phyloP scores from a whole-genome alignment of 306 rosid species.

The Rosa multiflora region DNA sequence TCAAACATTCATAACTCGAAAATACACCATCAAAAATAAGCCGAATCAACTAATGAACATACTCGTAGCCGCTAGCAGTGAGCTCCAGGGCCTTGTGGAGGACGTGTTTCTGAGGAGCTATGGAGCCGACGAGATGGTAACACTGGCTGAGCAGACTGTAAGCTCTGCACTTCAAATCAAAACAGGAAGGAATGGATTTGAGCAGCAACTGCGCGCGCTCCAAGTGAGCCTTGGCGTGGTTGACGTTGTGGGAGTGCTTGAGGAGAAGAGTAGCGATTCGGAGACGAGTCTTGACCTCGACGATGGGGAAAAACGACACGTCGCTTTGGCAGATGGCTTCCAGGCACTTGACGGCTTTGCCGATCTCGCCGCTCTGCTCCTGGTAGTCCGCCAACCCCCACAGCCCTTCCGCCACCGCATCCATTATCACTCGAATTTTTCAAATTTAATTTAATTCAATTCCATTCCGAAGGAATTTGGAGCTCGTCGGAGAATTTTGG shows the following conservation, averaged over 20 bases:
- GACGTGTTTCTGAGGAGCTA: conserved; percentile 78
- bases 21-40: background rate
- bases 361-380: conserved; percentile 68
- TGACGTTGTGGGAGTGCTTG: conserved; percentile 75
- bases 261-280: conserved; percentile 87
- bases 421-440: conserved; percentile 26
- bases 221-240: conserved; percentile 83
- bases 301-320: conserved; percentile 81
- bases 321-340: conserved; percentile 90
- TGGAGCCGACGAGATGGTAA: conserved; percentile 88
- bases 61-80: conserved; percentile 57
- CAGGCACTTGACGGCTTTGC: conserved; percentile 76
- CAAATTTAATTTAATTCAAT: background rate
- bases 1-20: background rate
- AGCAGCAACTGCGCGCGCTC: conserved; percentile 87
- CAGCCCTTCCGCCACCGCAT: conserved; percentile 86
- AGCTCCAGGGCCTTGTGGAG: conserved; percentile 80
- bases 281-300: conserved; percentile 91
- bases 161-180: conserved; percentile 84
- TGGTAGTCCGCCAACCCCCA: conserved; percentile 85
- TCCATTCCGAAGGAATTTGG: background rate
- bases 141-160: conserved; percentile 88
- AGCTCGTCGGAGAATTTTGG: background rate
- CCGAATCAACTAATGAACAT: background rate
- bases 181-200: conserved; percentile 81